These are phyloP conservation scores for Spergularia azorica DNA, from an alignment of 179 eudicot genomes.

Conservation along the genomic window DNA sequence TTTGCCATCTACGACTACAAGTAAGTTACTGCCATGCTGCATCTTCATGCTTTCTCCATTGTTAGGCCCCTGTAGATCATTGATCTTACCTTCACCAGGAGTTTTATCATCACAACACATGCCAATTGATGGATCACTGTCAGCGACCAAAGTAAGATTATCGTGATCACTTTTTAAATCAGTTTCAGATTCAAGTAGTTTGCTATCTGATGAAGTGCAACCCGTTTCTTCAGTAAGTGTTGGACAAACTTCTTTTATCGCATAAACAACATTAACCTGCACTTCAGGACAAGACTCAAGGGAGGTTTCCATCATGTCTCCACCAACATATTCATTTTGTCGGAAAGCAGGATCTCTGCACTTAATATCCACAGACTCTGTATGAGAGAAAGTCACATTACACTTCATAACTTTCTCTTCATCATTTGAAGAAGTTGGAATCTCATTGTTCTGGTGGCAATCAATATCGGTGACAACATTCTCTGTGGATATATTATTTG, in stretches of 20 bases:
- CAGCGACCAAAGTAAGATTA: neutral
- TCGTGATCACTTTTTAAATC: constrained; percentile 2
- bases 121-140: constrained; percentile 24
- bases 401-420: constrained; percentile 24
- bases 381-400: constrained; percentile 13
- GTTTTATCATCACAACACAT: constrained; percentile 18
- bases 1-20: constrained; percentile 19
- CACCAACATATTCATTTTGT: constrained; percentile 24
- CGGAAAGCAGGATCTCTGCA: constrained; percentile 4
- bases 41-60: constrained; percentile 11
- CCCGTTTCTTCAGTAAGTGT: constrained; percentile 12
- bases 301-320: constrained; percentile 18
- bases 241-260: constrained; percentile 12
- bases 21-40: constrained; percentile 16
- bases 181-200: neutral
- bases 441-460: neutral
- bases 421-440: constrained; percentile 12
- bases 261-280: constrained; percentile 19
- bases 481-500: neutral
- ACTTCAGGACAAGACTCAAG: constrained; percentile 18
- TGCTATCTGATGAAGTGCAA: constrained; percentile 7
- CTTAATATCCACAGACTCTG: constrained; percentile 26
- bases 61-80: neutral
- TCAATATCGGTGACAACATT: constrained; percentile 6
- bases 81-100: neutral